Percentiles rank a stretch among this genome's conserved stretches.
phyloP scores from a whole-genome alignment of 495 filamentous ascomycete species.

The Penicillium psychrofluorescens region DNA sequence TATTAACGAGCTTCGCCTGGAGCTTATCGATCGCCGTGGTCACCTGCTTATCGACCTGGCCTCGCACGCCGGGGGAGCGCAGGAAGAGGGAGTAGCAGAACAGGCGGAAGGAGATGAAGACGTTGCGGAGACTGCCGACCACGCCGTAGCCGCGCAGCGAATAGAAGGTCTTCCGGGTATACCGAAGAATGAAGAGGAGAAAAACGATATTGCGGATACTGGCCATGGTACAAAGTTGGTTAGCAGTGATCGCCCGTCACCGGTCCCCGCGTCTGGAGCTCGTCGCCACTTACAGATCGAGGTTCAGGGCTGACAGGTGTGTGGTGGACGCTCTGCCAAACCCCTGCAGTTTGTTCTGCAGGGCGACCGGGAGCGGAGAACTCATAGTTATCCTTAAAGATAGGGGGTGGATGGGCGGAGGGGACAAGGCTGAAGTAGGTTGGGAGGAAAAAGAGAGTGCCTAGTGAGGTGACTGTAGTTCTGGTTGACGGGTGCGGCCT shows the following conservation, averaged over 20 bases:
- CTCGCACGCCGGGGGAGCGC: conserved; percentile 72
- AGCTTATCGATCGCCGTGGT: conserved; percentile 58
- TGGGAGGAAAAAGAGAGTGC: conserved; percentile 1
- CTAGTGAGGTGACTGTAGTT: no score
- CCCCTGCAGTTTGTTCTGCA: conserved; percentile 38
- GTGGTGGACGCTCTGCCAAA: conserved; percentile 45
- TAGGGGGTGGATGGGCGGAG: no score
- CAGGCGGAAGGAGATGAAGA: conserved; percentile 62
- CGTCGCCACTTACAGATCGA: conserved; percentile 65
- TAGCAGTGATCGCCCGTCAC: conserved; percentile 2
- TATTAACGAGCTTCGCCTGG: conserved; percentile 71
- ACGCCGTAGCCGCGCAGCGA: conserved; percentile 85
- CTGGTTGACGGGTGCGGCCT: not conserved
- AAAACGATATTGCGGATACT: conserved; percentile 87
- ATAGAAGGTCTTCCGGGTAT: conserved; percentile 71
- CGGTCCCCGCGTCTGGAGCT: no score
- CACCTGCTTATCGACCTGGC: conserved; percentile 75
- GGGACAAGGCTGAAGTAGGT: no score
- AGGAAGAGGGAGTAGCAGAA: conserved; percentile 81
- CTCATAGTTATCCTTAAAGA: conserved; percentile 17
- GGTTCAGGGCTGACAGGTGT: conserved; percentile 57
- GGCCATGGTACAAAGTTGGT: conserved; percentile 2
- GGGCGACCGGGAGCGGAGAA: conserved; percentile 28
- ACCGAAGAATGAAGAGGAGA: conserved; percentile 80
- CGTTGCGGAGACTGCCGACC: conserved; percentile 66